Evolutionary conservation across 1,284 basidiomycete species (phyloP), one percentile per base, ranked within the genome.

Genomic region (Veloboletus limbatus): DNA sequence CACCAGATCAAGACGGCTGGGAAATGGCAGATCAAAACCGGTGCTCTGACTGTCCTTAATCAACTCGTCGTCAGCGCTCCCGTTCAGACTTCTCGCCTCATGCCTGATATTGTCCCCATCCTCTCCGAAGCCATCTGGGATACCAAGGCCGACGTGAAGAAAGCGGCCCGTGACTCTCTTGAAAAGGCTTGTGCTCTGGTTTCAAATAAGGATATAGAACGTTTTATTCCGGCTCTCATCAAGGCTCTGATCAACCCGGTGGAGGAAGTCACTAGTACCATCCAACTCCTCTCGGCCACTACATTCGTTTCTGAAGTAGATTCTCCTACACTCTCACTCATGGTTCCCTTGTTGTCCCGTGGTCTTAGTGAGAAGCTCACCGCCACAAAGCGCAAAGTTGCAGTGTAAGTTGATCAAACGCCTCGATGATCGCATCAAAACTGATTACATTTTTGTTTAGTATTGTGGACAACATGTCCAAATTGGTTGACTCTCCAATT

Each of bases 251-350:
- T 97, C 76, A 94, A 99, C 81, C 97, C 97, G 63, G 93, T 97
- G 60, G 96, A 99, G 80, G 94, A 99, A 83, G 96, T 98, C 55
- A 89, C 95, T 64, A 92, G 88, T 67, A 97, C 94, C 63, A 92
- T 99, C 65, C 81, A 82, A 66, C 88, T 97, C 72, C 93, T 99
- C 71, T 95, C 95, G 70, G 88, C 97, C 51, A 99, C 97, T 73
- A 99, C 97, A 70, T 99, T 99, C 86, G 97, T 99, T 85, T 93
- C 95, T 54, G 97, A 99, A 80, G 97, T 99, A 75, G 97, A 99
- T 70, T 95, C 96, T 54, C 85, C 97, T 53, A 99, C 97, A 57
- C 88, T 99, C 61, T 97, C 97, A 58, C 87, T 99, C 59, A 98
- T 99, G 92, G 96, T 96, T 51, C 97, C 96, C 62, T 87, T 99